Percentiles rank a stretch among this genome's conserved stretches.
These are phyloP conservation scores for Torulaspora indica DNA, from an alignment of 805 yeast genomes.

Conservation along the genomic window DNA sequence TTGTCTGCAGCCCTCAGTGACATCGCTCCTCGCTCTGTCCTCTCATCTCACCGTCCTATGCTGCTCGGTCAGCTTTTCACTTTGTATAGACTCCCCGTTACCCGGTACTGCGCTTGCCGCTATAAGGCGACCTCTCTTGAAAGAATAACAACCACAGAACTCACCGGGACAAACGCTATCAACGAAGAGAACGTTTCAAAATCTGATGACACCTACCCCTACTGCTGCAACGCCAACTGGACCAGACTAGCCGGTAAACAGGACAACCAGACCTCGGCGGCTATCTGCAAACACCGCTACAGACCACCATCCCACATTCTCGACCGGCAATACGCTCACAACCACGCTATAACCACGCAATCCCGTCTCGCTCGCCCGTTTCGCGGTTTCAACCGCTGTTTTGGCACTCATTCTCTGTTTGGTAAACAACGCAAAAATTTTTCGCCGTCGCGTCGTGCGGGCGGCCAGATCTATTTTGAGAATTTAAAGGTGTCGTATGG, in stretches of 20 bases:
- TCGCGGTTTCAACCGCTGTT: slow-evolving; percentile 1
- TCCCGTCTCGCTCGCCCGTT: too few species aligned
- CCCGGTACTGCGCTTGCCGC: not conserved
- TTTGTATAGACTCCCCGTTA: not conserved
- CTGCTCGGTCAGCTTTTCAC: slow-evolving; percentile 5
- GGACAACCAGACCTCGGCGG: not conserved
- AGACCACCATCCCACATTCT: too few species aligned
- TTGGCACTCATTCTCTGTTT: too few species aligned
- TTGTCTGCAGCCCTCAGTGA: slow-evolving; percentile 49
- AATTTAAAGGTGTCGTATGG: not conserved
- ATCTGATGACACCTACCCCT: too few species aligned
- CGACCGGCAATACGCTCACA: too few species aligned
- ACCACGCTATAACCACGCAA: too few species aligned
- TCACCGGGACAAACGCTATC: not conserved
- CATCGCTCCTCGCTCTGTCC: slow-evolving; percentile 2
- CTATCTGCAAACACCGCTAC: not conserved
- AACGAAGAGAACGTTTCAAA: too few species aligned
- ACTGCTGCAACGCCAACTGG: too few species aligned
- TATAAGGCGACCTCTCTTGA: not conserved
- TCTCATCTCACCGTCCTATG: not conserved
- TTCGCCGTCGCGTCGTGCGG: not conserved
- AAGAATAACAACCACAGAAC: not conserved
- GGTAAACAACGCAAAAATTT: slow-evolving; percentile 8
- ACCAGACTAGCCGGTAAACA: too few species aligned
- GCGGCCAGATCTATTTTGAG: slow-evolving; percentile 1